phyloP scores from a whole-genome alignment of 176 grass and related monocot genomes.

The Melocanna baccifera region DNA sequence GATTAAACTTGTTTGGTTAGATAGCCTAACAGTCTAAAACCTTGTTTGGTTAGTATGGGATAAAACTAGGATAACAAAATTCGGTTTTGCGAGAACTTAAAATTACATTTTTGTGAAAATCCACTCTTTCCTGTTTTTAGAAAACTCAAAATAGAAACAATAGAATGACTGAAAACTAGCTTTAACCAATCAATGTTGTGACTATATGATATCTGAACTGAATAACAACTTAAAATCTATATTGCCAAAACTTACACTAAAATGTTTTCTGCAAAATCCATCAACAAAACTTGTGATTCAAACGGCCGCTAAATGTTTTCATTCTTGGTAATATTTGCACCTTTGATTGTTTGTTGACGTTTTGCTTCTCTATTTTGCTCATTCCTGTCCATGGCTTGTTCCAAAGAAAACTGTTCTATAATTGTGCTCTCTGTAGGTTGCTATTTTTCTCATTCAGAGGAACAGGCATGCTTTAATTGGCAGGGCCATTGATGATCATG shows the following conservation, averaged over 20 bases:
- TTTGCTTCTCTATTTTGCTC: constrained; percentile 16
- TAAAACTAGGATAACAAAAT: neutral
- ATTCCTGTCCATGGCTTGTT: neutral
- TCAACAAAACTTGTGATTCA: neutral
- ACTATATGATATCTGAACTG: neutral
- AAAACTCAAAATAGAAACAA: constrained; percentile 3
- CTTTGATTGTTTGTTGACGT: neutral
- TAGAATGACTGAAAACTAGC: neutral
- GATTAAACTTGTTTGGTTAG: neutral
- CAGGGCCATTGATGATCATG: constrained; percentile 95
- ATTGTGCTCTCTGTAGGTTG: constrained; percentile 56
- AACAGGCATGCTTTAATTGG: constrained; percentile 96
- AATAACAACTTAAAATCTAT: neutral
- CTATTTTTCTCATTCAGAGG: constrained; percentile 98
- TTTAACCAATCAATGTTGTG: constrained; percentile 10
- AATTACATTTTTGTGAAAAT: neutral
- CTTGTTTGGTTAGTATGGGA: neutral
- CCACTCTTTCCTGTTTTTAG: neutral
- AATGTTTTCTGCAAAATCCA: neutral
- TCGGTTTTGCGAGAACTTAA: neutral
- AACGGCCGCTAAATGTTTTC: neutral
- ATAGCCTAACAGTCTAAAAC: neutral
- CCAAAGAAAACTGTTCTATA: constrained; percentile 4
- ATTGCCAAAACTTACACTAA: neutral
- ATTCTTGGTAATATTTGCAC: neutral